Base-by-base conservation (phyloP, 345 rosid species). In the Eucalyptus microcorys region DNA sequence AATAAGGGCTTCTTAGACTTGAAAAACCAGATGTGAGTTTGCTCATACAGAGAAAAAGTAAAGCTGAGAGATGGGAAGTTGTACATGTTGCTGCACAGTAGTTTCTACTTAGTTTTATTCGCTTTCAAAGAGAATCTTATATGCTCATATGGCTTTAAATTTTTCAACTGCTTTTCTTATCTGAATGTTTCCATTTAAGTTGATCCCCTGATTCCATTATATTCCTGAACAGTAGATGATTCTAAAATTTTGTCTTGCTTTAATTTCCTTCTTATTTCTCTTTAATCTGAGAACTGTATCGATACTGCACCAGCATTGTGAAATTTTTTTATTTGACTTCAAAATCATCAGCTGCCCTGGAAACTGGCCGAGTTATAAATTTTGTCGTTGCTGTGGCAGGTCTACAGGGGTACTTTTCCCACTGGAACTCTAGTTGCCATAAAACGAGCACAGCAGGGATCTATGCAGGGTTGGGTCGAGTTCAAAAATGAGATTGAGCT, bases 401-500 rank as follows among this genome's bases (percentile, higher is more conserved):
- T 97, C 86, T 97, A 96, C 61, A 93, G 93, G 92, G 98, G 98
- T 48, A 92, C 88, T 87, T 94, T 95, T 88, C 94, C 95, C 8
- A 50, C 91, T 26, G 95, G 98, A 15, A 88, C 93, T 87, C 87
- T 95, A 37, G 87, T 95, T 86, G 99, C 98, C 57, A 94, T 95
- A 86, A 97, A 95, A 93, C 93, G 98, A 90, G 98, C 99, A 89
- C 94, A 95, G 87, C 95, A 93, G 89, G 99, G 96, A 88, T 96
- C 99, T 32, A 85, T 93, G 93, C 98, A 97, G 91, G 98, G 99
- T n/a, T 95, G 94, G 22, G 80, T 90, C 11, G 98, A 96, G 92
- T 95, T 97, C 91, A 97, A 97, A 91, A 97, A 94, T 79, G 98
- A 96, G 94, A 95, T 95, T 43, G 99, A 97, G 91, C 98, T 96